Percentiles rank a stretch among this genome's conserved stretches.
Conservation (phyloP, 768 basidiomycete genomes). For the Auriscalpium vulgare region DNA sequence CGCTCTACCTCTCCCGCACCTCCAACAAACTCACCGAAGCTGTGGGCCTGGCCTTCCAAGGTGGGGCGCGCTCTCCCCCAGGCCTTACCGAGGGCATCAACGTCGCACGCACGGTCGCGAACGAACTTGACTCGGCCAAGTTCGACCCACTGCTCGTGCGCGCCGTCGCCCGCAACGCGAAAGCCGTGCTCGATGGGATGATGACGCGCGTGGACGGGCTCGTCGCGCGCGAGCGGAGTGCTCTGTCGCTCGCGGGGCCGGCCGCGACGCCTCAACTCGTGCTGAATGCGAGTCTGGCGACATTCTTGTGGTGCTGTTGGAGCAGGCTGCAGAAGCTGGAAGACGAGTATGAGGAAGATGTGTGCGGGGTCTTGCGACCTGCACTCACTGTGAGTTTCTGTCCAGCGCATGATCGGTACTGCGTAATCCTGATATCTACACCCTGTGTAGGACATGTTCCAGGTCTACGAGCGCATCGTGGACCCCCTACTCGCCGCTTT, state of each 20-base stretch:
- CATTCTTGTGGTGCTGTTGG: constrained; percentile 75
- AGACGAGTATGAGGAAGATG: constrained; percentile 56
- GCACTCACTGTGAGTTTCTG: constrained; percentile 45
- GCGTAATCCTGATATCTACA: background rate
- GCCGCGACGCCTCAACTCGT: constrained; percentile 71
- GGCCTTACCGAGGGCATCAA: constrained; percentile 69
- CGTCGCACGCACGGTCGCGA: constrained; percentile 69
- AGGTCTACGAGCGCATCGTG: constrained; percentile 46
- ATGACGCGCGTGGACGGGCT: constrained; percentile 55
- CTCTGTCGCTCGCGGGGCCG: constrained; percentile 68
- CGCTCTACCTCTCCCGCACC: constrained; percentile 81
- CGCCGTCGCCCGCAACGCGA: constrained; percentile 69
- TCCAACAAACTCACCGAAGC: constrained; percentile 78
- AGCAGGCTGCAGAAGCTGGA: constrained; percentile 54
- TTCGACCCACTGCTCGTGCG: constrained; percentile 87
- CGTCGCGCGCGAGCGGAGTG: constrained; percentile 72
- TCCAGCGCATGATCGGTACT: background rate
- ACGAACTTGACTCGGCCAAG: constrained; percentile 87
- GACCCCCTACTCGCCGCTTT: constrained; percentile 62
- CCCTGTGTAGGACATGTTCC: constrained; percentile 37
- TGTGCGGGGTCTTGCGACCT: constrained; percentile 47
- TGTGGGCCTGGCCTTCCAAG: constrained; percentile 68
- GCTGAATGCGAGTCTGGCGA: constrained; percentile 70
- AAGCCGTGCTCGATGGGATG: constrained; percentile 62
- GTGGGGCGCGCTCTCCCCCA: constrained; percentile 62